These are phyloP conservation scores for Kalanchoe fedtschenkoi DNA, from an alignment of 164 flowering plant species.

Conservation along the genomic window DNA sequence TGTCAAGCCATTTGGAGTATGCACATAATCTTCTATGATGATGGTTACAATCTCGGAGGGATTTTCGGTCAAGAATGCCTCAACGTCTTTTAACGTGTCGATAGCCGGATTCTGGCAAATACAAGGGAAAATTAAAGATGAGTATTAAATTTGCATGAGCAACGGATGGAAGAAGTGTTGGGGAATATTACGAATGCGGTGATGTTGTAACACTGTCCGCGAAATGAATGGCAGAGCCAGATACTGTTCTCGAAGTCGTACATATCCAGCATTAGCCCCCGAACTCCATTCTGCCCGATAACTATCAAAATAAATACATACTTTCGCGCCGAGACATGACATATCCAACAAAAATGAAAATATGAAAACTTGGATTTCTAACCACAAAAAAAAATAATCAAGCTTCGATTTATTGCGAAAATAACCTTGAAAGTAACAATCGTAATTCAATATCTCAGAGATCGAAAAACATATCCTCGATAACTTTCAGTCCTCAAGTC, in stretches of 20 bases:
- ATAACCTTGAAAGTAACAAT: neutral
- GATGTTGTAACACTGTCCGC: conserved; percentile 84
- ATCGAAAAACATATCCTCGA: no score
- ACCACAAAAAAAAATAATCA: neutral
- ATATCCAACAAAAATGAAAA: neutral
- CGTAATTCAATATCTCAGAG: no score
- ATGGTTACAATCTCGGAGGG: conserved; percentile 89
- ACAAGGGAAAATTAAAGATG: neutral
- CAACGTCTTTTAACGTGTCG: conserved; percentile 86
- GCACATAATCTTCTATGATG: conserved; percentile 95
- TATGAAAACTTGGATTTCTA: neutral
- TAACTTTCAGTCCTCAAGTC: no score
- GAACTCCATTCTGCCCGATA: conserved; percentile 76
- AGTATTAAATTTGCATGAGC: conserved; percentile 6
- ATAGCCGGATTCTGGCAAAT: conserved; percentile 76
- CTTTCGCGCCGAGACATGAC: conserved; percentile 1
- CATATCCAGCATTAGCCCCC: conserved; percentile 99
- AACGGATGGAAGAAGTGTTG: neutral
- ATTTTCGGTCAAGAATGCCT: conserved; percentile 61
- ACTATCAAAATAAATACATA: conserved; percentile 11
- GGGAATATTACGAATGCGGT: conserved; percentile 79
- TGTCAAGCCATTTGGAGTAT: conserved; percentile 78
- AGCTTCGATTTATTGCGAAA: neutral
- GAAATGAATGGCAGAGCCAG: conserved; percentile 97
- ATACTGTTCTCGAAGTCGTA: conserved; percentile 80